Evolutionary conservation across 352 stramenopile genomes (phyloP).

Genomic region (Phytophthora tentaculata): DNA sequence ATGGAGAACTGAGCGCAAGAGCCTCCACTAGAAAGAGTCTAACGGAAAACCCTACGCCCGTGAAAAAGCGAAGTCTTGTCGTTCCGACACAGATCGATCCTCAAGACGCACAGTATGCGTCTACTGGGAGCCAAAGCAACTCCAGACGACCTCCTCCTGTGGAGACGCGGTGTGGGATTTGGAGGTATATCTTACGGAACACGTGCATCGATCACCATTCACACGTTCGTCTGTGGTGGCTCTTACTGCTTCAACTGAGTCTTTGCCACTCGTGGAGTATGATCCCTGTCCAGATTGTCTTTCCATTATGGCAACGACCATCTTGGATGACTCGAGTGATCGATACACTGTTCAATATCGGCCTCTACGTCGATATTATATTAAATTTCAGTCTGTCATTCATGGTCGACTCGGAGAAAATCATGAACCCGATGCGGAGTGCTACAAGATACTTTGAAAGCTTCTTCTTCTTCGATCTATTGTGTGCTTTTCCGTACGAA

Average conservation of each 20-base stretch:
- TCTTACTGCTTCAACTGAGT: constrained; percentile 41
- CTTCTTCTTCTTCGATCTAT: constrained; percentile 48
- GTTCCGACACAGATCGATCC: constrained; percentile 24
- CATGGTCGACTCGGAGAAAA: constrained; percentile 58
- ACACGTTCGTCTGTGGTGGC: constrained; percentile 49
- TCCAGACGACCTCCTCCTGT: neutral
- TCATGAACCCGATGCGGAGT: constrained; percentile 49
- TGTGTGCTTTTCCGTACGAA: constrained; percentile 54
- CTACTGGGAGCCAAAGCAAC: neutral
- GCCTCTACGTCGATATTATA: constrained; percentile 50
- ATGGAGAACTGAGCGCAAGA: constrained; percentile 16
- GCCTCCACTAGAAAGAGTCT: constrained; percentile 7
- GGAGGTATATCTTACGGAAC: constrained; percentile 7
- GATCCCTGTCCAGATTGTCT: constrained; percentile 60
- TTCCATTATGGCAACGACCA: constrained; percentile 45
- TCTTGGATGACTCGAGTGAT: constrained; percentile 37
- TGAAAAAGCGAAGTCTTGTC: constrained; percentile 25
- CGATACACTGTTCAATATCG: constrained; percentile 41
- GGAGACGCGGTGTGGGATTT: constrained; percentile 6
- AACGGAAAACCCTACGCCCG: neutral
- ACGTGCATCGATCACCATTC: constrained; percentile 64
- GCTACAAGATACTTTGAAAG: constrained; percentile 44
- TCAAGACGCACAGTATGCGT: constrained; percentile 7
- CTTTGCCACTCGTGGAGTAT: constrained; percentile 58
- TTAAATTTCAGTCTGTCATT: constrained; percentile 70